Evolutionary conservation across 371 early-diverging fungal species (phyloP).

Genomic region (Mortierella sp.): DNA sequence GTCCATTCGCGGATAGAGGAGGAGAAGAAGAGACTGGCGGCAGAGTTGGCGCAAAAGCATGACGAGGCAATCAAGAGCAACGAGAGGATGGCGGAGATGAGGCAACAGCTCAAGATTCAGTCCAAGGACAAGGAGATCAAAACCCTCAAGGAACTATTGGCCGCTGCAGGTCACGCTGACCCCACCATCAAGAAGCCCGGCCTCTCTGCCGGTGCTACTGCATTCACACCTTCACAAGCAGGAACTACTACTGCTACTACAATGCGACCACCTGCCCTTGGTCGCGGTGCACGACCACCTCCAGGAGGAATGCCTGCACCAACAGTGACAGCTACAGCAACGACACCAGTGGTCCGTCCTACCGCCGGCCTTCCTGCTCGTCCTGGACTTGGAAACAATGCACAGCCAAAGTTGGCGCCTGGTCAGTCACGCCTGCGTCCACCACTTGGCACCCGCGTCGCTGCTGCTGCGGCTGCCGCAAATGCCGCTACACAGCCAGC

Average conservation of each 20-base stretch:
- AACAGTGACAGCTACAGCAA: neutral
- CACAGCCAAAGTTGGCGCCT: slow-evolving; percentile 15
- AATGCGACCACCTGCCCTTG: slow-evolving; percentile 23
- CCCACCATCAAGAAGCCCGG: neutral
- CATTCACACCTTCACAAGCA: neutral
- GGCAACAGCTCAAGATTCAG: slow-evolving; percentile 28
- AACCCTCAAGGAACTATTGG: slow-evolving; percentile 24
- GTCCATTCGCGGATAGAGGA: slow-evolving; percentile 27
- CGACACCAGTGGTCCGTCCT: slow-evolving; percentile 23
- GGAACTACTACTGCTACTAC: neutral
- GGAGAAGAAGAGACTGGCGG: slow-evolving; percentile 26
- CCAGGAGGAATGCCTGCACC: slow-evolving; percentile 11
- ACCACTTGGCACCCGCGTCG: slow-evolving; percentile 34
- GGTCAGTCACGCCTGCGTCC: slow-evolving; percentile 50
- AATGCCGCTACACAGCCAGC: neutral
- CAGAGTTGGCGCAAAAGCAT: slow-evolving; percentile 34
- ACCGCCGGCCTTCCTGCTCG: slow-evolving; percentile 25
- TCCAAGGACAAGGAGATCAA: slow-evolving; percentile 46
- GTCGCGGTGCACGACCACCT: slow-evolving; percentile 3
- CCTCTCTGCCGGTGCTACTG: neutral
- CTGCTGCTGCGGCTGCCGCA: slow-evolving; percentile 17
- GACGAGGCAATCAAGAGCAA: slow-evolving; percentile 39
- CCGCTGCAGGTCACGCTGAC: slow-evolving; percentile 21
- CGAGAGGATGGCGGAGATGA: slow-evolving; percentile 48
- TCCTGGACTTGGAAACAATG: slow-evolving; percentile 15